Evolutionary conservation across 345 rosid species (phyloP).

Genomic region (Erysimum cheiranthoides): DNA sequence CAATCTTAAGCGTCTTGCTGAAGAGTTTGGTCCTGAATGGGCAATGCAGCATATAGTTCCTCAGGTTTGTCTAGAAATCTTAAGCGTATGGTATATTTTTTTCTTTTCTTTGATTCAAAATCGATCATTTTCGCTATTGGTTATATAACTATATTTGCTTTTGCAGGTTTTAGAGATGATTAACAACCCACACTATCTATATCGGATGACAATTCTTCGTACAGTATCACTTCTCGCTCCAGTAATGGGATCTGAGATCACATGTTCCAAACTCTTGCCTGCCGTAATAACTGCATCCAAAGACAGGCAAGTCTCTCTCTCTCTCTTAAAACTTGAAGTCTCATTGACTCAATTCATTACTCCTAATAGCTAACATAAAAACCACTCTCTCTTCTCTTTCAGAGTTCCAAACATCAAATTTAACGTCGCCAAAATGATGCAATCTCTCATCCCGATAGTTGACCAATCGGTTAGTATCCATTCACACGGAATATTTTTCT

Average conservation of each 20-base stretch:
- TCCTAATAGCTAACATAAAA: not conserved
- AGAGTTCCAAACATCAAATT: constrained; percentile 98
- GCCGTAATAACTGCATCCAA: constrained; percentile 77
- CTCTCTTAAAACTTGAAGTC: not conserved
- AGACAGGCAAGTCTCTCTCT: constrained; percentile 64
- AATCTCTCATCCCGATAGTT: constrained; percentile 79
- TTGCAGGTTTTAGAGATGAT: constrained; percentile 85
- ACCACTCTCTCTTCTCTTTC: constrained; percentile 4
- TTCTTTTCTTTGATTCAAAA: constrained; percentile 19
- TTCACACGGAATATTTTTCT: not conserved
- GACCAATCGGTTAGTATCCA: constrained; percentile 76
- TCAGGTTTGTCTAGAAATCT: constrained; percentile 58
- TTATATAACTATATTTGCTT: not conserved
- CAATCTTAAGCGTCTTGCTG: constrained; percentile 92
- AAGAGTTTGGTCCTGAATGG: constrained; percentile 99
- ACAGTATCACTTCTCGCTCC: constrained; percentile 89
- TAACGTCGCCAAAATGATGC: constrained; percentile 94
- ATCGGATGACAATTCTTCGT: constrained; percentile 87
- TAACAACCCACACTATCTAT: constrained; percentile 83
- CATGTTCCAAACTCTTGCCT: constrained; percentile 84
- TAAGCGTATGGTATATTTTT: not conserved
- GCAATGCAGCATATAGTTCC: constrained; percentile 98
- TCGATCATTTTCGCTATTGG: not conserved
- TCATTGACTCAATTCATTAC: constrained; percentile 1
- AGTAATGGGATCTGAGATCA: constrained; percentile 87